Percentiles rank a stretch among this genome's conserved stretches.
phyloP scores from a whole-genome alignment of 2,329 filamentous ascomycete genomes.

The Aureobasidium uvarum region DNA sequence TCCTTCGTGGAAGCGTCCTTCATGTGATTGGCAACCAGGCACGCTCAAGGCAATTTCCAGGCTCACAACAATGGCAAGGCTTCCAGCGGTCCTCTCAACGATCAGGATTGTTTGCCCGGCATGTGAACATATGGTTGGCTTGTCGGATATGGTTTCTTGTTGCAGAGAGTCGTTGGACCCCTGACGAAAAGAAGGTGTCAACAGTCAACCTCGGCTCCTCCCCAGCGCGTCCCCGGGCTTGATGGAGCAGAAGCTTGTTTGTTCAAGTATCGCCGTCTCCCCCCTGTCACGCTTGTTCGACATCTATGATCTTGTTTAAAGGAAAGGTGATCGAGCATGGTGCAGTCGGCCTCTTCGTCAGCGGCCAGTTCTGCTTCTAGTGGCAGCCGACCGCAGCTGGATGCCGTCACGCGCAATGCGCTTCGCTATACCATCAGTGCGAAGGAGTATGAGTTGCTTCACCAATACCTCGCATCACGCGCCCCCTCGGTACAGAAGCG shows the following conservation, averaged over 20 bases:
- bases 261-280: neutral
- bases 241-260: conserved; percentile 8
- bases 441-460: conserved; percentile 79
- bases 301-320: neutral
- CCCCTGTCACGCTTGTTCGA: neutral
- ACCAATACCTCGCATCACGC: conserved; percentile 77
- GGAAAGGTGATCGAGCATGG: neutral
- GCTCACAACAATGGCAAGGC: neutral
- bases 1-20: neutral
- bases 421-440: conserved; percentile 81
- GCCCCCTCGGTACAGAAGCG: conserved; percentile 60
- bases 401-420: conserved; percentile 78
- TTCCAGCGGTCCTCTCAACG: neutral
- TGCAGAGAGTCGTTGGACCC: neutral
- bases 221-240: conserved; percentile 7
- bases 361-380: conserved; percentile 13
- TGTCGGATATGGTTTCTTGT: neutral
- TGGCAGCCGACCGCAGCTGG: conserved; percentile 40
- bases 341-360: conserved; percentile 17
- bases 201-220: conserved; percentile 14
- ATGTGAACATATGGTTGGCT: neutral
- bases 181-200: neutral
- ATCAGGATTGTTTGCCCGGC: neutral
- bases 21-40: conserved; percentile 9
- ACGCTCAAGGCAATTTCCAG: neutral